phyloP scores from a whole-genome alignment of 257 asterid species.

The Petrea volubilis region DNA sequence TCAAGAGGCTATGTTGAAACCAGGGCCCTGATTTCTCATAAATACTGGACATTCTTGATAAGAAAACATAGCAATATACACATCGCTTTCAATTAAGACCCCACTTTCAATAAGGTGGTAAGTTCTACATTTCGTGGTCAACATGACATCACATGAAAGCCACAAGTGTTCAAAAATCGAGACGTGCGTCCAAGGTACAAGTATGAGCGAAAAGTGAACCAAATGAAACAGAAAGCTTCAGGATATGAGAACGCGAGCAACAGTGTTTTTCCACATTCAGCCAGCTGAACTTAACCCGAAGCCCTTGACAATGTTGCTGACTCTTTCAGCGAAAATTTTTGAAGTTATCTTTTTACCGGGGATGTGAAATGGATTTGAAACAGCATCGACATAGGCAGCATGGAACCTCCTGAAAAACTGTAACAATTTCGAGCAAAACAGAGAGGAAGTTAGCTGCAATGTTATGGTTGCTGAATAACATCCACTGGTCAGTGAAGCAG shows the following conservation, averaged over 20 bases:
- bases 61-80: not conserved
- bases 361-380: conserved; percentile 94
- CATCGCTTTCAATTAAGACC: too few relatives aligned
- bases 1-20: too few relatives aligned
- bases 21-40: too few relatives aligned
- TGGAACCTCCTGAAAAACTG: conserved; percentile 94
- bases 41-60: not conserved
- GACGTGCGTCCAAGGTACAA: conserved; percentile 2
- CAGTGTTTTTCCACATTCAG: conserved; percentile 27
- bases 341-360: conserved; percentile 95
- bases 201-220: conserved; percentile 1
- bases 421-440: conserved; percentile 27
- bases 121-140: conserved; percentile 11
- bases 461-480: not conserved
- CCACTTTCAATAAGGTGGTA: not conserved
- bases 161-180: conserved; percentile 13
- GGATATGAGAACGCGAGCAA: not conserved
- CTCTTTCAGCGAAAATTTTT: conserved; percentile 77
- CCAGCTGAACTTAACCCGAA: conserved; percentile 67
- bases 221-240: not conserved
- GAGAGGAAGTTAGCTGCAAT: conserved; percentile 19
- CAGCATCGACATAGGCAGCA: conserved; percentile 95
- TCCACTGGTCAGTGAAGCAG: not conserved
- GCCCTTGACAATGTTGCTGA: conserved; percentile 74
- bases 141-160: not conserved